Base-by-base conservation (phyloP, 805 yeast genomes). In the Candida corydali region DNA sequence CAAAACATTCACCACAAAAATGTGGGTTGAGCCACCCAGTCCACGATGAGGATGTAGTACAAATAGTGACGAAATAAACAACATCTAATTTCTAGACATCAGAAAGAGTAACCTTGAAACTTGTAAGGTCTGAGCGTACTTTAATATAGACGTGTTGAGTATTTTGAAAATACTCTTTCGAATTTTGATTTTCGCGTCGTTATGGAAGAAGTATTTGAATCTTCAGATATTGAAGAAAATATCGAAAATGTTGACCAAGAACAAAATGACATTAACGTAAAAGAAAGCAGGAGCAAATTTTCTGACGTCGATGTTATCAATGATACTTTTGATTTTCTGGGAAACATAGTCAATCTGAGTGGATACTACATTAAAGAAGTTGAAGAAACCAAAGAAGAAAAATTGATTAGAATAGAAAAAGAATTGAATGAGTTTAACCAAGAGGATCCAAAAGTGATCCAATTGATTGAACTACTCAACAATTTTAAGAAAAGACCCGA, bases 1-100 rank as follows among this genome's bases (percentile, higher is more conserved):
- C 97, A 5, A 93, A 93, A 57, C 95, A 87, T 55, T 86, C 91
- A 24, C 98, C 98, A 3, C 98, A 91, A 55, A 91, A 91, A 55
- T 91, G 98, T 69, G 98, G 98, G 0, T 67, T 91, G 39, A 75
- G 56, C 44, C 98, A 91, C 57, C 66, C 68, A 25, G 82, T 93
- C 10, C 78, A 85, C 48, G 98, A 91, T 55, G 97, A 89, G 55
- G 98, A 91, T 56, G 98, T 91, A 12, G 91, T 93, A 16, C 82
- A 93, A 34, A 78, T 91, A 39, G 87, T 91, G 34, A 79, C 96
- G 15, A 91, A 88, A 64, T 88, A 69, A n/a, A n/a, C n/a, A n/a
- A n/a, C n/a, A n/a, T n/a, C n/a, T n/a, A n/a, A n/a, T n/a, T n/a
- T n/a, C n/a, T n/a, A n/a, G n/a, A n/a, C n/a, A n/a, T n/a, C n/a